Evolutionary conservation across 177 flowering plant genomes (phyloP).

Genomic region (Tripterygium wilfordii): DNA sequence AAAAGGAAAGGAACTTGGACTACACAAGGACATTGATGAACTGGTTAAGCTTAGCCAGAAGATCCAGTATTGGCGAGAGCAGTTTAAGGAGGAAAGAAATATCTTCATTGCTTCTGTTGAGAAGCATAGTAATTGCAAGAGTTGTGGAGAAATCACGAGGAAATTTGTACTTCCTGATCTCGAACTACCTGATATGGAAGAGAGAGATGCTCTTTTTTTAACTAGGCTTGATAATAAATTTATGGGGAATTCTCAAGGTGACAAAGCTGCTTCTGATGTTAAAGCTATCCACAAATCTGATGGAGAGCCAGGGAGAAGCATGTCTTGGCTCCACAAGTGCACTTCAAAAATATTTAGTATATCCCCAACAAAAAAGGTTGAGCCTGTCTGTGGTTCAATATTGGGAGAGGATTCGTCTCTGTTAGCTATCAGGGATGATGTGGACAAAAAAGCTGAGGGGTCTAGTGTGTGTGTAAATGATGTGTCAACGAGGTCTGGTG

Average conservation of each 20-base stretch:
- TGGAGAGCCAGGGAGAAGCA: conserved; percentile 10
- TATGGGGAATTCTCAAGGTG: conserved; percentile 13
- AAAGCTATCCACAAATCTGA: conserved; percentile 16
- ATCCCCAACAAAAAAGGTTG: conserved; percentile 53
- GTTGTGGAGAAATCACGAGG: conserved; percentile 47
- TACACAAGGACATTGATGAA: conserved; percentile 56
- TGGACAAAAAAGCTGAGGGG: conserved; percentile 7
- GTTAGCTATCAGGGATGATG: conserved; percentile 1
- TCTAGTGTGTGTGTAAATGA: not conserved
- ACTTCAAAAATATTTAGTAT: conserved; percentile 43
- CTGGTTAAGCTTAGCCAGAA: conserved; percentile 55
- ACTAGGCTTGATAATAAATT: conserved; percentile 23
- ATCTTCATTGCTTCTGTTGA: conserved; percentile 48
- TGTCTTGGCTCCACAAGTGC: conserved; percentile 71
- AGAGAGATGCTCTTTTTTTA: conserved; percentile 23
- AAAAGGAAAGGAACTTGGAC: conserved; percentile 47
- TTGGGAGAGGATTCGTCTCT: conserved; percentile 6
- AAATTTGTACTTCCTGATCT: conserved; percentile 46
- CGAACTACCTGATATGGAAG: conserved; percentile 32
- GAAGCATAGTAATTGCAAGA: conserved; percentile 48
- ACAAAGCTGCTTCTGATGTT: conserved; percentile 15
- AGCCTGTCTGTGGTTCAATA: conserved; percentile 14
- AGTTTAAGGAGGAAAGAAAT: conserved; percentile 39
- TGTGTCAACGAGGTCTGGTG: conserved; percentile 1
- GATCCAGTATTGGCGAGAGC: conserved; percentile 50